phyloP scores from a whole-genome alignment of 2,329 filamentous ascomycete species.

The Fusarium chlamydosporum region DNA sequence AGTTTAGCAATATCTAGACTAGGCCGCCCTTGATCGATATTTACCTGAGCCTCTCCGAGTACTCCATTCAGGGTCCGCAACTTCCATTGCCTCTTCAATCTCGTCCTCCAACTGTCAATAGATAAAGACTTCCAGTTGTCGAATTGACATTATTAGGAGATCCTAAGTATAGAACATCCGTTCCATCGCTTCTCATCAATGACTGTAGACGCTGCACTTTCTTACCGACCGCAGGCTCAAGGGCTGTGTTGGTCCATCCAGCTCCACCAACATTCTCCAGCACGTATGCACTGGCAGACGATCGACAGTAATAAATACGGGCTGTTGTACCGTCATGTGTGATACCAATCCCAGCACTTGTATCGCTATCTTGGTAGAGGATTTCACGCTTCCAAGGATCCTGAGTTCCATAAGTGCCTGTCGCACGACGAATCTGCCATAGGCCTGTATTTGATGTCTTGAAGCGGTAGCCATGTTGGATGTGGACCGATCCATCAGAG shows the following conservation, averaged over 20 bases:
- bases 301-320: constrained; percentile 21
- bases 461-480: constrained; percentile 23
- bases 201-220: constrained; percentile 31
- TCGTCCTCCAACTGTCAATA: constrained; percentile 4
- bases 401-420: constrained; percentile 12
- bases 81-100: background rate
- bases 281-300: constrained; percentile 28
- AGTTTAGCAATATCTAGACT: background rate
- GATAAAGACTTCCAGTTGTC: constrained; percentile 30
- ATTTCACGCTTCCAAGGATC: constrained; percentile 23
- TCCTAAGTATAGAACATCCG: constrained; percentile 31
- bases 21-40: no score
- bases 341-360: constrained; percentile 19
- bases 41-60: no score
- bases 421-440: constrained; percentile 26
- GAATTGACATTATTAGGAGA: constrained; percentile 29
- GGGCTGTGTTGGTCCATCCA: constrained; percentile 27
- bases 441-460: constrained; percentile 4
- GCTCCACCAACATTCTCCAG: constrained; percentile 23
- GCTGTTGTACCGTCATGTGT: constrained; percentile 21
- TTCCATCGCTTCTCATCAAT: constrained; percentile 28
- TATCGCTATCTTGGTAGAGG: constrained; percentile 15
- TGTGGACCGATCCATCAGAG: constrained; percentile 1
- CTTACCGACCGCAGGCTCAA: constrained; percentile 17
- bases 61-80: no score